Conservation (phyloP, 179 eudicot species). For the Spergularia azorica region DNA sequence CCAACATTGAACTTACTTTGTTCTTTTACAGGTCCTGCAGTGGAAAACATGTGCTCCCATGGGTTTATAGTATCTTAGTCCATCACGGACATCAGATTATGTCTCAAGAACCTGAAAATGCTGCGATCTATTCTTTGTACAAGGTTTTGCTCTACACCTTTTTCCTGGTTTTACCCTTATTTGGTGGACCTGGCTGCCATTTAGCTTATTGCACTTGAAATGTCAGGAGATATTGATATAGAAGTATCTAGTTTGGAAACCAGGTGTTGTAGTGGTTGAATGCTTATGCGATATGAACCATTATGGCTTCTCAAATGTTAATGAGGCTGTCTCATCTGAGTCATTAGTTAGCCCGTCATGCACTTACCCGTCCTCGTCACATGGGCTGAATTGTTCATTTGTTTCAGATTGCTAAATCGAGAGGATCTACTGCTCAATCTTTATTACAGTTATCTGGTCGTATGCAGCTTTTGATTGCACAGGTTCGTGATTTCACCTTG, state of each 20-base stretch:
- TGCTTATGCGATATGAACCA: too few species aligned
- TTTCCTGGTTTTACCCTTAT: slow-evolving; percentile 5
- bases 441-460: slow-evolving; percentile 86
- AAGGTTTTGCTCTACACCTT: slow-evolving; percentile 47
- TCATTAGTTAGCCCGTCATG: not conserved
- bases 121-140: slow-evolving; percentile 52
- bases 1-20: not conserved
- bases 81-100: slow-evolving; percentile 58
- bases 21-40: slow-evolving; percentile 51
- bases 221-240: not conserved
- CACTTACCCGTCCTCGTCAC: not conserved
- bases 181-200: not conserved
- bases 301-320: too few species aligned
- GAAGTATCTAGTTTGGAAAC: slow-evolving; percentile 1
- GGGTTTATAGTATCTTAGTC: slow-evolving; percentile 75
- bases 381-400: slow-evolving; percentile 12
- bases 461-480: slow-evolving; percentile 80
- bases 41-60: slow-evolving; percentile 72
- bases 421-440: slow-evolving; percentile 46
- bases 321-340: not conserved
- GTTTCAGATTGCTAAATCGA: slow-evolving; percentile 62
- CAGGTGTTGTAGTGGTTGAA: not conserved
- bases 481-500: slow-evolving; percentile 48
- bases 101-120: slow-evolving; percentile 61
- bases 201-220: not conserved